Conservation (phyloP, 345 rosid genomes). For the Arabis alpina region DNA sequence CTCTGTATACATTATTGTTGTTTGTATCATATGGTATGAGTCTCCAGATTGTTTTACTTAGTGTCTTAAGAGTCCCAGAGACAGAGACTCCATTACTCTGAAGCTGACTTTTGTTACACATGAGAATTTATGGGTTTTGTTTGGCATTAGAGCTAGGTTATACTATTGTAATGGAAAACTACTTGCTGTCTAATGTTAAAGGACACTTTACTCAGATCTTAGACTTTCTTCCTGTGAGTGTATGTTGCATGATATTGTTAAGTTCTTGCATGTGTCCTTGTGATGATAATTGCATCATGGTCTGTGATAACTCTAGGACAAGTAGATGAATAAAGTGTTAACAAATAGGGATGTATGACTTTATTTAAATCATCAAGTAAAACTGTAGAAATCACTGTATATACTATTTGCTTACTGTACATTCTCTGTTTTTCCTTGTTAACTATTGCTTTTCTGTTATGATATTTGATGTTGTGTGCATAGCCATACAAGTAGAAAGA, state of each 20-base stretch:
- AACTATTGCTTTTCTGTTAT: not conserved
- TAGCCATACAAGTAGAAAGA: slow-evolving; percentile 7
- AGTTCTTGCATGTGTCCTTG: not conserved
- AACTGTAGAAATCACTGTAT: not conserved
- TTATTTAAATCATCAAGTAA: not conserved
- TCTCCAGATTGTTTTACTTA: not conserved
- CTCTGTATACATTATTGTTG: not conserved
- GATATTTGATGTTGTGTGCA: not conserved
- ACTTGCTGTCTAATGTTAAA: not conserved
- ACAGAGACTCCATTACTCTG: not conserved
- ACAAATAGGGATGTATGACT: not conserved
- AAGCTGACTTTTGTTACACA: not conserved
- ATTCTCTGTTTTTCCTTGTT: not conserved
- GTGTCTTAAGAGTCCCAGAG: too few species aligned
- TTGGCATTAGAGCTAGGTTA: not conserved
- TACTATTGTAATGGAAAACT: not conserved
- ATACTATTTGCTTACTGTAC: not conserved
- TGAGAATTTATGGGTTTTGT: not conserved
- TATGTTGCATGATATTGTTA: not conserved
- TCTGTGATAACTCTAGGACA: not conserved
- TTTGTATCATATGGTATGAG: not conserved
- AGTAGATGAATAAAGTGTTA: not conserved
- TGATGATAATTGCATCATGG: not conserved
- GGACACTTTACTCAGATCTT: not conserved
- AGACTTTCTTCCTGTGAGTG: not conserved